phyloP scores from a whole-genome alignment of 148 eudicot genomes.

The Silene latifolia region DNA sequence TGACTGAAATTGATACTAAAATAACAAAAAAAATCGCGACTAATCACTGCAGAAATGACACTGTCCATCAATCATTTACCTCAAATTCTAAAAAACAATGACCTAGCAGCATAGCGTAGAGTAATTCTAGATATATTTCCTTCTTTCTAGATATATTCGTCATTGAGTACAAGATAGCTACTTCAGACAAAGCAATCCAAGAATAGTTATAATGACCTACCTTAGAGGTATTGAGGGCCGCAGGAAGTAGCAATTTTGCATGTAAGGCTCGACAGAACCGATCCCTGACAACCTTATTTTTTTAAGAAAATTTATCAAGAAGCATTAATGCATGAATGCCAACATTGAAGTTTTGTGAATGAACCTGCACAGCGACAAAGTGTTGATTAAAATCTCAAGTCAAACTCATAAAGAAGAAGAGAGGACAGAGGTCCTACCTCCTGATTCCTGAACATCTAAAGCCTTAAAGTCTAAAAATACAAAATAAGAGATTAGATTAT shows the following conservation, averaged over 20 bases:
- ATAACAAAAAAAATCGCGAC: too few species aligned
- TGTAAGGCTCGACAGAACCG: slow-evolving; percentile 96
- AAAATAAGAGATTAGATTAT: slow-evolving; percentile 7
- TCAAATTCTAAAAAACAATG: too few species aligned
- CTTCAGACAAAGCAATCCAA: not conserved
- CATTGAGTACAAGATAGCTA: not conserved
- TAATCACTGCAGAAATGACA: too few species aligned
- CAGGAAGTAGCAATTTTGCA: slow-evolving; percentile 81
- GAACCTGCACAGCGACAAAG: slow-evolving; percentile 54
- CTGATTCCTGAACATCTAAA: not conserved
- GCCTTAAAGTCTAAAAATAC: not conserved
- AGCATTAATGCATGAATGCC: slow-evolving; percentile 93
- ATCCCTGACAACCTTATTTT: slow-evolving; percentile 88
- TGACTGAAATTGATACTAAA: too few species aligned
- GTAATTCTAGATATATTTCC: not conserved
- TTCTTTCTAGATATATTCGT: not conserved
- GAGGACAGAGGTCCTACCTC: not conserved
- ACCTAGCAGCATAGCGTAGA: too few species aligned
- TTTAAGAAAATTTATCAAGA: slow-evolving; percentile 90
- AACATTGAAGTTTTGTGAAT: slow-evolving; percentile 92
- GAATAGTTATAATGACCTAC: slow-evolving; percentile 29
- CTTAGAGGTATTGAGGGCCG: too few species aligned
- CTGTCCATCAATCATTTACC: too few species aligned
- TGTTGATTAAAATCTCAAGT: not conserved
- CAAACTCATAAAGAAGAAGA: not conserved